Conservation (phyloP, 768 basidiomycete species). For the Arthromyces matolae region DNA sequence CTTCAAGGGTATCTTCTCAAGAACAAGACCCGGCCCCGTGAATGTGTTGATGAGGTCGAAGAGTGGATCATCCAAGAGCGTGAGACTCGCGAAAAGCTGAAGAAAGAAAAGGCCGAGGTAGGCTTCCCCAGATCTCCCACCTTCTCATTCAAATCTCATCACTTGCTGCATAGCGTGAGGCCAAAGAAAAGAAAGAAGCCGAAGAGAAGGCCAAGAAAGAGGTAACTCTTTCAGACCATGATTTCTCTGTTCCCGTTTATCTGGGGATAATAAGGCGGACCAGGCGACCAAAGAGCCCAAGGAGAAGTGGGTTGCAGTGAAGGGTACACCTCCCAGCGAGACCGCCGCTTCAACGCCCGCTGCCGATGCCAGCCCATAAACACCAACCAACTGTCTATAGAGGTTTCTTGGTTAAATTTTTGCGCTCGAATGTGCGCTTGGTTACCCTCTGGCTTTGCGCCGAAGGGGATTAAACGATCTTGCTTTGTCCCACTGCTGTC, state of each 20-base stretch:
- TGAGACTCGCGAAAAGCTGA: slow-evolving; percentile 78
- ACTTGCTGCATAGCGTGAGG: slow-evolving; percentile 56
- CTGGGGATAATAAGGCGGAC: slow-evolving; percentile 30
- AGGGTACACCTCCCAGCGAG: slow-evolving; percentile 36
- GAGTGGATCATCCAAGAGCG: slow-evolving; percentile 81
- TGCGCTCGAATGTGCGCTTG: slow-evolving; percentile 6
- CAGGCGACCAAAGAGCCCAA: slow-evolving; percentile 48
- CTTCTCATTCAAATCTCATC: slow-evolving; percentile 14
- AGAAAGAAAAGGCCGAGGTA: slow-evolving; percentile 71
- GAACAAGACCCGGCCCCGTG: slow-evolving; percentile 86
- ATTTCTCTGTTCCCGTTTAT: slow-evolving; percentile 5
- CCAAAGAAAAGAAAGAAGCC: slow-evolving; percentile 74
- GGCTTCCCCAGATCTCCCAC: slow-evolving; percentile 12
- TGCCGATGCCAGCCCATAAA: slow-evolving; percentile 17
- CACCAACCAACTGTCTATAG: slow-evolving; percentile 2
- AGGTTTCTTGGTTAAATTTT: slow-evolving; percentile 7
- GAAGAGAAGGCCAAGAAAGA: slow-evolving; percentile 61
- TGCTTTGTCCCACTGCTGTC: slow-evolving; percentile 18
- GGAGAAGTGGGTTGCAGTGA: slow-evolving; percentile 80
- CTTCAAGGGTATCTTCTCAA: slow-evolving; percentile 85
- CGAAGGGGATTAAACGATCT: slow-evolving; percentile 2
- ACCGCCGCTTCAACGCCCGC: slow-evolving; percentile 19
- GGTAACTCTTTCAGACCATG: slow-evolving; percentile 20
- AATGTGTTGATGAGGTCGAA: slow-evolving; percentile 76
- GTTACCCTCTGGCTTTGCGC: background rate